Base-by-base conservation (phyloP, 225 moss, liverwort and hornwort genomes). In the Sphagnum tenellum region DNA sequence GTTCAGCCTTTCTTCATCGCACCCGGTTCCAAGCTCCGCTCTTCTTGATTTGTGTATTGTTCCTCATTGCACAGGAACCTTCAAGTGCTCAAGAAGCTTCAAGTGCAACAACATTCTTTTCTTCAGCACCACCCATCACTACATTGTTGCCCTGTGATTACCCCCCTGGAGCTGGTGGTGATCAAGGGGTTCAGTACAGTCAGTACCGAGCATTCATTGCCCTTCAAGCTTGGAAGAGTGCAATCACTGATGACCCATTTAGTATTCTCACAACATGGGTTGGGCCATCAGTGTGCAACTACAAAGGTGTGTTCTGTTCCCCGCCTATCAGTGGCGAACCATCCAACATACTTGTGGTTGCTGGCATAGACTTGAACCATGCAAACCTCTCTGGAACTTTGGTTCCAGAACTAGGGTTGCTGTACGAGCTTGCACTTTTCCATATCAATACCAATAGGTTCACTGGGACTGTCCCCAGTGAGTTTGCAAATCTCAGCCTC, bases 391-490 rank as follows among this genome's bases (percentile, higher is more conserved):
- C 70, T 46, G 96, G 96, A 13, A 70, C 64, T 3, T 8, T 96
- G 12, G 80, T 82, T 0, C 84, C 82, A 0, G 85, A 75, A 70
- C 75, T 96, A 0, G 96, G 92, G 2, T 68, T 89, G 60, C 85
- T 96, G 10, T 73, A 80, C 4, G 92, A 96, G 68, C 72, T 92
- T 4, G 79, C 72, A 0, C 66, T 92, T 3, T 85, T 96, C 9
- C 92, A 96, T 51, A 75, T 92, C 65, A 96, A 96, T 73, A 78
- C 85, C 8, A 96, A 96, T 62, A 73, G 61, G 55, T 96, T 96
- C 73, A 67, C 64, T 0, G 96, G 96, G 12, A 53, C 61, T 2
- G 12, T 96, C 7, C 96, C 96, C 0, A 51, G 67, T 0, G 49
- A 79, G 2, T 87, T 96, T 60, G 78, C 66, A 50, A 68, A 77